Evolutionary conservation across 257 asterid species (phyloP), one percentile per base, ranked within the genome.

Genomic region (Forsythia suspensa): DNA sequence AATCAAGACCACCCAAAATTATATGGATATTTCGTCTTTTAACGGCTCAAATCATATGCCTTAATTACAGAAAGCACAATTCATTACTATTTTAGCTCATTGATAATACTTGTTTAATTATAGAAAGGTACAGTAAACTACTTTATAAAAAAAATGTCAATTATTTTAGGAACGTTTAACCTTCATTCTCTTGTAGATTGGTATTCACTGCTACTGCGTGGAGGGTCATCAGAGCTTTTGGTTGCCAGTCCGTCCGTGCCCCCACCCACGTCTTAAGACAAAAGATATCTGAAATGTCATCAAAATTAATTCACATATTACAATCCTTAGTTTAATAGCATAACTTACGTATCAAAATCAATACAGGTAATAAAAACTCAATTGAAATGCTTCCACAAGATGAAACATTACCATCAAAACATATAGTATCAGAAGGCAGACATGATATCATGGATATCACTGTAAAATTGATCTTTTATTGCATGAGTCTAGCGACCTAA

Each of bases 201-300:
- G 98, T 92, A 88, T 90, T 89, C 52, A 94, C 89, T 77, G 97
- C 98, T 21, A 90, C 99, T 38, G 96, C 94, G 77, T 92, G 91
- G 76, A 82, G 88, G 78, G 98, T 80, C 77, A 88, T 71, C 90
- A 84, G 83, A 34, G 97, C 90, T 88, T 93, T 94, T 68, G 98
- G 99, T 76, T 91, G 97, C 98, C 94, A 93, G 82, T 96, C 98
- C 24, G 82, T 84, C 75, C 82, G 67, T 82, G 88, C 88, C 46
- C 97, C 97, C 69, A 85, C 86, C 99, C 99, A 96, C 75, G 94
- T 83, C 83, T 90, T 90, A 9, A 87, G 91, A 89, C 93, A 84
- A 75, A 92, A 87, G 77, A 93, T 81, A 76, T 80, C 99, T 96
- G 96, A 57, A 77, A 81, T 57, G 44, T 52, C 29, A 46, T 77